These are phyloP conservation scores for Citrus cavaleriei DNA, from an alignment of 345 rosid genomes.

Conservation along the genomic window DNA sequence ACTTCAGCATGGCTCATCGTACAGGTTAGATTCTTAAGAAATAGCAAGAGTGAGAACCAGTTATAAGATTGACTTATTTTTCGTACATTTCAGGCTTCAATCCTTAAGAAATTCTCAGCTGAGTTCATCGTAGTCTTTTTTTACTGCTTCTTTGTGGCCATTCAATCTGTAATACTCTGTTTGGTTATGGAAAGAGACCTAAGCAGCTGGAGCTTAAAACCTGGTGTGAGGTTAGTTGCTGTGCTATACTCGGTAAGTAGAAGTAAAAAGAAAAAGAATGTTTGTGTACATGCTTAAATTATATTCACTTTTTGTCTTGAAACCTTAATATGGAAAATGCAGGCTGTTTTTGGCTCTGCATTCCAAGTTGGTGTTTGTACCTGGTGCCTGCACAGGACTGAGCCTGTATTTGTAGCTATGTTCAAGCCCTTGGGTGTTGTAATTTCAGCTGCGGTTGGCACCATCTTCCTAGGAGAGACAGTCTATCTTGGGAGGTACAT, in stretches of 20 bases:
- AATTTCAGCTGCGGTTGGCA: slow-evolving; percentile 44
- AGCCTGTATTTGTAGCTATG: slow-evolving; percentile 66
- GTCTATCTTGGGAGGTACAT: slow-evolving; percentile 57
- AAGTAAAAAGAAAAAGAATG: background rate
- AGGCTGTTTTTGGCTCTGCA: slow-evolving; percentile 53
- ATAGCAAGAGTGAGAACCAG: background rate
- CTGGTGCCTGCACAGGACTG: slow-evolving; percentile 61
- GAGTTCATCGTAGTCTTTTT: slow-evolving; percentile 40
- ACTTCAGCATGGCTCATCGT: slow-evolving; percentile 36
- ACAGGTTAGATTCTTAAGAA: slow-evolving; percentile 26
- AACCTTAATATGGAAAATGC: background rate
- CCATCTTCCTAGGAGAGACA: slow-evolving; percentile 43
- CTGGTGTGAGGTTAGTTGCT: slow-evolving; percentile 26
- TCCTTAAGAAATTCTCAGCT: slow-evolving; percentile 39
- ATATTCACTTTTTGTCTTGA: background rate
- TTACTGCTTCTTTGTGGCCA: slow-evolving; percentile 45
- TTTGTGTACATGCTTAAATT: background rate
- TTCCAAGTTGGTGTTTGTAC: slow-evolving; percentile 55
- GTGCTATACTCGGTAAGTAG: slow-evolving; percentile 42
- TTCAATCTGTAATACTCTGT: slow-evolving; percentile 43
- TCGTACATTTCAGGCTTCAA: slow-evolving; percentile 20
- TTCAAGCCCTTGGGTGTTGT: slow-evolving; percentile 65
- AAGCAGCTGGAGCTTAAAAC: slow-evolving; percentile 42
- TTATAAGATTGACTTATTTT: background rate
- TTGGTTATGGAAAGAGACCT: slow-evolving; percentile 29